phyloP scores from a whole-genome alignment of 768 basidiomycete genomes.

The Dentipellis sp. region DNA sequence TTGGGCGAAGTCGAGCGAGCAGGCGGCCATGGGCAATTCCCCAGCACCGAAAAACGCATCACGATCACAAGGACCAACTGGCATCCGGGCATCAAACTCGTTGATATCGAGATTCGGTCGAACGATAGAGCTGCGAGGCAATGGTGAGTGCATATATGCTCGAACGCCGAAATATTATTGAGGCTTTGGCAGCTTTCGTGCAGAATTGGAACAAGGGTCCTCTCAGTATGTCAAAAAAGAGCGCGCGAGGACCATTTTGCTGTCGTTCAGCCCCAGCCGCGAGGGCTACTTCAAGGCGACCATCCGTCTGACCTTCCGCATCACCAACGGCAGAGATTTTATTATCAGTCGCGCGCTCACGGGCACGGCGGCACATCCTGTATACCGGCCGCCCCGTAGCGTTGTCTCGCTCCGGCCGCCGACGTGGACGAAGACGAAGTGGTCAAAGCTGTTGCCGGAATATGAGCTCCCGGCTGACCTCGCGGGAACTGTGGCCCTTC shows the following conservation, averaged over 20 bases:
- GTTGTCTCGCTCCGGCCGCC: not conserved
- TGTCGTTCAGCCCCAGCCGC: not conserved
- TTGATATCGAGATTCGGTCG: not conserved
- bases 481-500: not conserved
- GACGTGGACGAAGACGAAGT: not conserved
- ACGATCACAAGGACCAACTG: not conserved
- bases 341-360: not conserved
- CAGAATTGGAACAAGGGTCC: not conserved
- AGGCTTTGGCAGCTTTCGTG: not conserved
- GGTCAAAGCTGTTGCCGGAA: not conserved
- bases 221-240: not conserved
- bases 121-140: not conserved
- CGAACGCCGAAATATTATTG: too few relatives aligned
- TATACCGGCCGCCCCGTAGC: not conserved
- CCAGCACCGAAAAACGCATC: not conserved
- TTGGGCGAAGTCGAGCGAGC: not conserved
- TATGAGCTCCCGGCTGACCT: not conserved
- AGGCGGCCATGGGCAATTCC: not conserved
- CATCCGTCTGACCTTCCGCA: not conserved
- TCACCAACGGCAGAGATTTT: not conserved
- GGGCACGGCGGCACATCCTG: not conserved
- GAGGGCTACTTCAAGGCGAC: not conserved
- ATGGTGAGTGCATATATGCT: too few relatives aligned
- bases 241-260: not conserved
- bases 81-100: not conserved